These are phyloP conservation scores for Phialophora macrospora DNA, from an alignment of 2,329 filamentous ascomycete species.

Conservation along the genomic window DNA sequence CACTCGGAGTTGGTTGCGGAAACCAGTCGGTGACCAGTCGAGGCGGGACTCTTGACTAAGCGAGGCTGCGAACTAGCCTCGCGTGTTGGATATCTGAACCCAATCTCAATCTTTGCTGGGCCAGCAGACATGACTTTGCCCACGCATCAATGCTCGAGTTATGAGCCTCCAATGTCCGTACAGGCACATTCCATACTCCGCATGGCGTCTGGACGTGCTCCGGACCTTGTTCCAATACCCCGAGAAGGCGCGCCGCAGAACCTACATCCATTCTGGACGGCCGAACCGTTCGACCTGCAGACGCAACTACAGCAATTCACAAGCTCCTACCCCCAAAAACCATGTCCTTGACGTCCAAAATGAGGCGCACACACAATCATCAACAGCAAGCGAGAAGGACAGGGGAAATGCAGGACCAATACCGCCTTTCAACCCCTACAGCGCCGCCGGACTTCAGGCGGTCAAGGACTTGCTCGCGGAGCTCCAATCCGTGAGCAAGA, in stretches of 20 bases:
- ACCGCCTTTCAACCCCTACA: conserved; percentile 30
- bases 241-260: background rate
- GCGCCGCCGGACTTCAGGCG: conserved; percentile 4
- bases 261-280: background rate
- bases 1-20: background rate
- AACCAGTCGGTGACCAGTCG: too few species aligned
- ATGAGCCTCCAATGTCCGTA: conserved; percentile 35
- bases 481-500: background rate
- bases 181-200: conserved; percentile 30
- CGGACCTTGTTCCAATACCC: conserved; percentile 18
- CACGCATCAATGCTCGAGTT: conserved; percentile 7
- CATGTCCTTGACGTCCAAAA: background rate
- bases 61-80: background rate
- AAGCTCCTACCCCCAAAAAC: background rate
- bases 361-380: too few species aligned
- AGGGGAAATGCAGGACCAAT: background rate
- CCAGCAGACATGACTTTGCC: background rate
- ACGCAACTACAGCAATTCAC: conserved; percentile 7
- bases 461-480: conserved; percentile 1
- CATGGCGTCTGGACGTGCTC: conserved; percentile 34
- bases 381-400: background rate
- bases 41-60: background rate
- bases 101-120: background rate
- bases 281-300: background rate
- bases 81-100: background rate